Evolutionary conservation across 106 monocot species (phyloP), one percentile per base, ranked within the genome.

Genomic region (Dioscorea alata): DNA sequence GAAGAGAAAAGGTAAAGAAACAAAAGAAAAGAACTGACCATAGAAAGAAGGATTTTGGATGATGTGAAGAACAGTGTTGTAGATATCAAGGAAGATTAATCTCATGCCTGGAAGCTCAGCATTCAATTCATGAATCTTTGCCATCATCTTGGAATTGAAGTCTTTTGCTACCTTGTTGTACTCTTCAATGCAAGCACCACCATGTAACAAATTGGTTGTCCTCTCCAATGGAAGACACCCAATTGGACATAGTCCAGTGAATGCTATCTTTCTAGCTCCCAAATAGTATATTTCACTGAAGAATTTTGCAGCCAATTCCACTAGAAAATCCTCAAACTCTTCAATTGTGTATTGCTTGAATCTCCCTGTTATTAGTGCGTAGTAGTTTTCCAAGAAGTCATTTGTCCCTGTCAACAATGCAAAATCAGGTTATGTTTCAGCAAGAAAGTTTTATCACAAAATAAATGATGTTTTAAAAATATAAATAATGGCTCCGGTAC

Each of bases 321-420:
- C 9, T 2, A 90, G 79, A 74, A 80, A 90, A 28, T 48, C 66
- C 73, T 63, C 51, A 70, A 83, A 90, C 69, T 83, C 82, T 6
- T 78, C 68, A 12, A 84, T 50, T 12, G 72, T 76, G 76, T 70
- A 80, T 64, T 83, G 61, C 42, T 42, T 42, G 15, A 65, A 42
- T 1, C 73, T 71, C 42, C 91, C 59, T 13, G 76, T 66, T 16
- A 76, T 54, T 8, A 71, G 12, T 0, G 49, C 12, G 79, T 78
- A 95, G 86, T 95, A 95, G 73, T 95, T 95, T 68, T 85, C 88
- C 13, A 95, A 68, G 72, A 91, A 95, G 69, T 95, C 94, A 59
- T 95, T 95, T 52, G 91, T 88, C 20, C 94, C 94, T 5, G 42
- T 42, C 6, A 42, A 3, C 10, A 28, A 28, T 28, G 28, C 28